Conservation (phyloP, 805 yeast species). For the Metschnikowia reukaufii region DNA sequence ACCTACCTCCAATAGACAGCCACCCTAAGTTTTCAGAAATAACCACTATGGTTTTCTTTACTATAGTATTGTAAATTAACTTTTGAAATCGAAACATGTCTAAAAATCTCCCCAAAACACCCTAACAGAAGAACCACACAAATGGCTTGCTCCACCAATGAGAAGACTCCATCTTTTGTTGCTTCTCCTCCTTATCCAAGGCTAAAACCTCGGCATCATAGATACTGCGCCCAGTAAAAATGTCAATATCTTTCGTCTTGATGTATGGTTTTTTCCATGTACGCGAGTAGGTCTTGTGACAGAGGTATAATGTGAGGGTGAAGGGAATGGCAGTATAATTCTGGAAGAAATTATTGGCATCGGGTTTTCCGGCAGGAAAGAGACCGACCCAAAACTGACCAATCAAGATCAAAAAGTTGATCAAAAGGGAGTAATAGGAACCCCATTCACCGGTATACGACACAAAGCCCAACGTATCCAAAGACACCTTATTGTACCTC, state of each 20-base stretch:
- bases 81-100: no score
- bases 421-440: conserved; percentile 32
- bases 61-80: no score
- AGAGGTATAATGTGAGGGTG: conserved; percentile 23
- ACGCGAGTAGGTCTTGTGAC: conserved; percentile 23
- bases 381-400: conserved; percentile 48
- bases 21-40: no score
- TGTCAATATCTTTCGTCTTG: conserved; percentile 24
- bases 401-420: conserved; percentile 36
- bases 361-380: conserved; percentile 31
- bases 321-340: conserved; percentile 27
- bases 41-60: no score
- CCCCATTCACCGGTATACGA: conserved; percentile 44
- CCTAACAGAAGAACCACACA: conserved; percentile 18
- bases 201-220: conserved; percentile 26
- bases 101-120: no score
- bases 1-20: no score
- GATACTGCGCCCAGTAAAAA: conserved; percentile 22
- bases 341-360: conserved; percentile 28
- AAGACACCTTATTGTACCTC: conserved; percentile 21
- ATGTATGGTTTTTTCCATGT: conserved; percentile 24
- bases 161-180: conserved; percentile 13
- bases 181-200: conserved; percentile 24
- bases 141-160: conserved; percentile 16
- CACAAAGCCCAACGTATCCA: conserved; percentile 26